These are phyloP conservation scores for Vitis amurensis DNA, from an alignment of 164 flowering plant genomes.

Conservation along the genomic window DNA sequence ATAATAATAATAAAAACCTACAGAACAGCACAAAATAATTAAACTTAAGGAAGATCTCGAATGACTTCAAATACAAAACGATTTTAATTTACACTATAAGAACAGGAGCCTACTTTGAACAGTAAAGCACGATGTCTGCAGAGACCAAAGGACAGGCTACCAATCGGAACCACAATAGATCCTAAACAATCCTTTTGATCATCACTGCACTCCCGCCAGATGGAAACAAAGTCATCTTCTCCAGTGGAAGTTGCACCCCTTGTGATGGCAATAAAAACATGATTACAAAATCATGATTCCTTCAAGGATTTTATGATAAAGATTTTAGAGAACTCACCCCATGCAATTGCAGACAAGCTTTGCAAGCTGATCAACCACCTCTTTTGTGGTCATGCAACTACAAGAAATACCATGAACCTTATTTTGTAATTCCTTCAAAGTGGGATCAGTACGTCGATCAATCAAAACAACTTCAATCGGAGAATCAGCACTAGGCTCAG, in stretches of 20 bases:
- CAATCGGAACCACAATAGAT: constrained; percentile 84
- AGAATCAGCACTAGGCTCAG: constrained; percentile 51
- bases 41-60: too few relatives aligned
- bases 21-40: too few relatives aligned
- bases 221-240: constrained; percentile 57
- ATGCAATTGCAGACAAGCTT: constrained; percentile 75
- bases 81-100: neutral
- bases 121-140: constrained; percentile 91
- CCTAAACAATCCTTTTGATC: constrained; percentile 76
- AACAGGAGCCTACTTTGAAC: constrained; percentile 64
- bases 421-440: constrained; percentile 70
- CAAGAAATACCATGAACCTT: constrained; percentile 53
- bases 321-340: constrained; percentile 66
- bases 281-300: constrained; percentile 20
- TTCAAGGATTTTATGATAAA: neutral
- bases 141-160: constrained; percentile 81
- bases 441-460: constrained; percentile 73
- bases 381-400: constrained; percentile 63
- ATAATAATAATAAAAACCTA: too few relatives aligned
- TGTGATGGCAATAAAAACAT: constrained; percentile 29
- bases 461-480: constrained; percentile 76
- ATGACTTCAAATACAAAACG: too few relatives aligned
- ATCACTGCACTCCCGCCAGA: constrained; percentile 70
- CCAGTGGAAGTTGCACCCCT: constrained; percentile 76
- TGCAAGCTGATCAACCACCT: constrained; percentile 87